A percentile compares a stretch with the other conserved stretches of the same genome.
Conservation (phyloP, 2,329 filamentous ascomycete genomes). For the Graphium sp. region DNA sequence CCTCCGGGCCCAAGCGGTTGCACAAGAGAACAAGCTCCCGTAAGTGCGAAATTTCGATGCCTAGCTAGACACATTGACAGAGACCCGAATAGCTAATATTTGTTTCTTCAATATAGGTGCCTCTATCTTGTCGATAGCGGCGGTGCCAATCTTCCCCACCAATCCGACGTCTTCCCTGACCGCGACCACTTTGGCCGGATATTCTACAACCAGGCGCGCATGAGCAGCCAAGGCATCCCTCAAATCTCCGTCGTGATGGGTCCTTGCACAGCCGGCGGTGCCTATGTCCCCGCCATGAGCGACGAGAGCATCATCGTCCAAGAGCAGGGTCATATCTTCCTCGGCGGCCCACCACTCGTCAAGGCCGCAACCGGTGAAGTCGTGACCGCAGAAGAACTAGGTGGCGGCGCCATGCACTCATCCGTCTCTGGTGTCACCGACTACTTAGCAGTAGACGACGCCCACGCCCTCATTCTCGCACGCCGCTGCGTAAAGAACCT, state of each 20-base stretch:
- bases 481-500: constrained; percentile 73
- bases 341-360: constrained; percentile 84
- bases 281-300: constrained; percentile 93
- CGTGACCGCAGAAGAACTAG: constrained; percentile 78
- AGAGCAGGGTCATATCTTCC: constrained; percentile 92
- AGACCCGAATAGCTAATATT: constrained; percentile 3
- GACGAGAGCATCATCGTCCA: constrained; percentile 95
- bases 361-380: constrained; percentile 92
- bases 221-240: constrained; percentile 77
- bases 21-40: constrained; percentile 67
- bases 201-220: constrained; percentile 94
- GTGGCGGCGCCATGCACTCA: constrained; percentile 78
- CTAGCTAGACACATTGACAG: background rate
- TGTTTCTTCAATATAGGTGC: constrained; percentile 30
- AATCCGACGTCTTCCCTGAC: constrained; percentile 92
- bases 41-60: constrained; percentile 16
- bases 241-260: constrained; percentile 96
- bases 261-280: constrained; percentile 86
- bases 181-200: constrained; percentile 91
- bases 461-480: constrained; percentile 75
- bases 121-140: constrained; percentile 95
- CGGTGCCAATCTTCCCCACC: constrained; percentile 85
- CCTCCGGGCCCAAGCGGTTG: constrained; percentile 77
- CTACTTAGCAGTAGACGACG: constrained; percentile 87
- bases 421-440: constrained; percentile 87